These are phyloP conservation scores for Miscanthus lutarioriparius DNA, from an alignment of 176 grass and related monocot species.

Conservation along the genomic window DNA sequence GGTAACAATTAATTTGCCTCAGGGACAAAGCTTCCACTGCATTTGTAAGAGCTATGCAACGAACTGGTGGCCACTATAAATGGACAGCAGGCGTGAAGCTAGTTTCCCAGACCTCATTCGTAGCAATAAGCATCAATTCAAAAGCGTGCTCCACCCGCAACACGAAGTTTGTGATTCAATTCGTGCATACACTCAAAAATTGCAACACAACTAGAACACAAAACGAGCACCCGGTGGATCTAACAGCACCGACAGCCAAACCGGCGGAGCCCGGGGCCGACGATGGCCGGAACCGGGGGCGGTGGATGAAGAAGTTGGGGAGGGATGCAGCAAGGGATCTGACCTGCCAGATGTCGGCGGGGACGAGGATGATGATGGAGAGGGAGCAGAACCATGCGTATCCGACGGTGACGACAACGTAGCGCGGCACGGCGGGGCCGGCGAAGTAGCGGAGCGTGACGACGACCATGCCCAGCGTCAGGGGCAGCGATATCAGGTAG, in stretches of 20 bases:
- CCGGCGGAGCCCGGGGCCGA: not conserved
- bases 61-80: not conserved
- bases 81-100: not conserved
- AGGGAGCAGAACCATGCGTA: conserved; percentile 99
- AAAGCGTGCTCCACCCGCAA: conserved; percentile 6
- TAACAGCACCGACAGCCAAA: conserved; percentile 6
- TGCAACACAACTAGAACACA: conserved; percentile 29
- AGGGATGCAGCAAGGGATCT: conserved; percentile 37
- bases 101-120: conserved; percentile 4
- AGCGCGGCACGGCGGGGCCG: conserved; percentile 82
- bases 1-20: conserved; percentile 12
- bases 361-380: conserved; percentile 98
- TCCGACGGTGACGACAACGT: conserved; percentile 88
- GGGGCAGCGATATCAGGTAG: conserved; percentile 93
- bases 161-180: not conserved
- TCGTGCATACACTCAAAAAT: conserved; percentile 6
- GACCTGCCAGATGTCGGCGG: conserved; percentile 98
- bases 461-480: conserved; percentile 95
- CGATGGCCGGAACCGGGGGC: not conserved
- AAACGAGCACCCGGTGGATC: conserved; percentile 33
- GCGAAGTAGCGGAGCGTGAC: conserved; percentile 98
- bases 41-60: not conserved
- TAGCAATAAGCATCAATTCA: not conserved
- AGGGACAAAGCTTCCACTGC: not conserved
- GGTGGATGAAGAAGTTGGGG: not conserved